Base-by-base conservation (phyloP, 345 rosid species). In the Pseudoturritis turrita region DNA sequence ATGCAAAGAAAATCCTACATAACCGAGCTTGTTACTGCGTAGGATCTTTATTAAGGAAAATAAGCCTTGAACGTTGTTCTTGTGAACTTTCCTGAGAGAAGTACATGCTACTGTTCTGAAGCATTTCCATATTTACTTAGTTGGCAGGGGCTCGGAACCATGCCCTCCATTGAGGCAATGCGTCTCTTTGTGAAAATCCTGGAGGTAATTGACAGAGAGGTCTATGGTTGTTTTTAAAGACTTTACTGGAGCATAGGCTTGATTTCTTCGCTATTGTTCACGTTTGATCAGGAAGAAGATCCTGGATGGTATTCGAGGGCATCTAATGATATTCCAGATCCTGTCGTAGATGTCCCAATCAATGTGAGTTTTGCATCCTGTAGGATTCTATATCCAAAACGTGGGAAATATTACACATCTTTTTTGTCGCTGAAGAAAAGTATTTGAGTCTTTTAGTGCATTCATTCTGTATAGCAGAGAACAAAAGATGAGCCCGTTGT, bases 151-250 rank as follows among this genome's bases (percentile, higher is more conserved):
- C 96, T 96, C 12, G 98, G 91, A 73, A 83, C 84, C 79, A 96
- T 96, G 99, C 88, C 86, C 28, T 75, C 97, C 56, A 80, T 96
- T 21, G 99, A 96, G 84, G 98, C 98, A 40, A 96, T 96, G 99
- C 97, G 98, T 60, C 97, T 96, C 39, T 96, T 96, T 83, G 98
- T 92, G 83, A 96, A 96, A 81, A 89, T 96, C 76, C 77, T 96
- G 74, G 99, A 96, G 99, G 99, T 92, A 58, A 68, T 39, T 40
- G 26, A 70, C 68, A 60, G 19, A 73, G 65, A 28, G 14, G 28
- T 60, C 54, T 70, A 71, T 65, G 31, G 47, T 13, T 77, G 73
- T 39, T 31, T 45, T 67, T 4, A 6, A 21, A 33, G 62, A 62
- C 23, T 62, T 59, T 35, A 15, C 57, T 59, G 46, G 45, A 53